Evolutionary conservation across 2,329 filamentous ascomycete genomes (phyloP).

Genomic region (Sporothrix pallida): DNA sequence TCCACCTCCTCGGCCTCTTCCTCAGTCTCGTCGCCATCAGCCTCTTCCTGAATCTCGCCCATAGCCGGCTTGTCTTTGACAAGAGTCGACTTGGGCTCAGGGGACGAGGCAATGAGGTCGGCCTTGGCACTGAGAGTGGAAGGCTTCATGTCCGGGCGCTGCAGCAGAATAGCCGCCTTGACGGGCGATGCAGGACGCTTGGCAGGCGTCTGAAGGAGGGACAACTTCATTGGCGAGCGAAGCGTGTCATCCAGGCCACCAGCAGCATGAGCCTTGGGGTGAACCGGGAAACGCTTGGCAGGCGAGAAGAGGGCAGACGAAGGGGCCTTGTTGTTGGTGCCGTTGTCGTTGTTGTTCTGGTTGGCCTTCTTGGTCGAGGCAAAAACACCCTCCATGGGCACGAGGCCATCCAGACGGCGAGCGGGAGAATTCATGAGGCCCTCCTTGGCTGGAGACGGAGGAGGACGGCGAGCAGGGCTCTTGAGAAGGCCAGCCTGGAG

Average conservation of each 20-base stretch:
- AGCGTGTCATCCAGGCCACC: slow-evolving; percentile 40
- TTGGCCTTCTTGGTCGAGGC: slow-evolving; percentile 36
- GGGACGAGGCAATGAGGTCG: slow-evolving; percentile 40
- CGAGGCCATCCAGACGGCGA: slow-evolving; percentile 56
- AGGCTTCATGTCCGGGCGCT: slow-evolving; percentile 40
- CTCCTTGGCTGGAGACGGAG: slow-evolving; percentile 60
- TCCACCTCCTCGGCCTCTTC: slow-evolving; percentile 17
- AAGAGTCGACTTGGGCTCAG: slow-evolving; percentile 48
- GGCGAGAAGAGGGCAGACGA: slow-evolving; percentile 54
- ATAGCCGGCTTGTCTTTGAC: slow-evolving; percentile 37
- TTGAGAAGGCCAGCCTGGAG: slow-evolving; percentile 50
- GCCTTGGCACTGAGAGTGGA: slow-evolving; percentile 10
- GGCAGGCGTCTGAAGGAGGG: slow-evolving; percentile 55
- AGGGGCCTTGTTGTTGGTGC: not conserved
- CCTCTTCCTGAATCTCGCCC: slow-evolving; percentile 25
- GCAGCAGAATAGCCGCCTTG: slow-evolving; percentile 47
- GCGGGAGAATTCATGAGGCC: slow-evolving; percentile 60
- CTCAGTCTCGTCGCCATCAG: slow-evolving; percentile 14
- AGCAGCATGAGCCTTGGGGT: slow-evolving; percentile 49
- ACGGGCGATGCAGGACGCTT: slow-evolving; percentile 45
- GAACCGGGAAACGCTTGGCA: slow-evolving; percentile 57
- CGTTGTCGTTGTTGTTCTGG: slow-evolving; percentile 32
- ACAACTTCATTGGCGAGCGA: slow-evolving; percentile 53
- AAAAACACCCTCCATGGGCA: slow-evolving; percentile 30
- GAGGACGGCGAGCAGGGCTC: slow-evolving; percentile 63